Evolutionary conservation across 139 green algal species (phyloP).

Genomic region (Ettlia oleoabundans): DNA sequence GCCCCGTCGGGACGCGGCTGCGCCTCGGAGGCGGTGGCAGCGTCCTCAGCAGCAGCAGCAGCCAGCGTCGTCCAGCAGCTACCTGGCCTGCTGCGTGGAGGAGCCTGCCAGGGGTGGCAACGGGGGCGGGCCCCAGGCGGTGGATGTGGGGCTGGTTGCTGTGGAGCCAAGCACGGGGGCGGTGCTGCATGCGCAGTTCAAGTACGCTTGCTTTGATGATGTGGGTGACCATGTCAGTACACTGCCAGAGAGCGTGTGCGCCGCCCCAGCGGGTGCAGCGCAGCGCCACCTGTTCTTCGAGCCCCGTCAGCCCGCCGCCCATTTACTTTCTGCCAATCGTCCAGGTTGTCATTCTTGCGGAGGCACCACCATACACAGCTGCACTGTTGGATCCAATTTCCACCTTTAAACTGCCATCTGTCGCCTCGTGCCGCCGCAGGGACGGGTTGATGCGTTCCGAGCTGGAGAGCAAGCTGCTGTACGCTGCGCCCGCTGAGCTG

Average conservation of each 20-base stretch:
- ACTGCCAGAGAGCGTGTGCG: background rate
- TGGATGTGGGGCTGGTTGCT: slow-evolving; percentile 71
- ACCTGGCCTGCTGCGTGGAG: slow-evolving; percentile 61
- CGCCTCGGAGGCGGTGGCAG: background rate
- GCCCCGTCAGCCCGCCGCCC: too few species aligned
- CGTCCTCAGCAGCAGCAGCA: slow-evolving; percentile 29
- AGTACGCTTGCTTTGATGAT: too few species aligned
- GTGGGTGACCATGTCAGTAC: background rate
- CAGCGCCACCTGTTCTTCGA: too few species aligned
- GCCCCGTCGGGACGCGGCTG: too few species aligned
- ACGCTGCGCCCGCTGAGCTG: slow-evolving; percentile 73
- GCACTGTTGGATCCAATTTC: background rate
- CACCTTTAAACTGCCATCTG: background rate
- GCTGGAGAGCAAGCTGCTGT: slow-evolving; percentile 77
- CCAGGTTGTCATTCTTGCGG: too few species aligned
- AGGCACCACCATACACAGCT: too few species aligned
- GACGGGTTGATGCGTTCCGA: slow-evolving; percentile 55
- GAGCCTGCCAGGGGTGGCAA: background rate
- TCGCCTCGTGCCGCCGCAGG: too few species aligned
- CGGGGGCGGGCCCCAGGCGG: background rate
- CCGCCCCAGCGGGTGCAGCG: background rate
- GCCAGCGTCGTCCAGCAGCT: slow-evolving; percentile 29
- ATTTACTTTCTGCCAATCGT: too few species aligned
- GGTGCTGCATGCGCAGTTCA: slow-evolving; percentile 68
- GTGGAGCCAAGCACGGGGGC: slow-evolving; percentile 81